Conservation (phyloP, 73 alveolate genomes). For the Paraurostyla sp. region DNA sequence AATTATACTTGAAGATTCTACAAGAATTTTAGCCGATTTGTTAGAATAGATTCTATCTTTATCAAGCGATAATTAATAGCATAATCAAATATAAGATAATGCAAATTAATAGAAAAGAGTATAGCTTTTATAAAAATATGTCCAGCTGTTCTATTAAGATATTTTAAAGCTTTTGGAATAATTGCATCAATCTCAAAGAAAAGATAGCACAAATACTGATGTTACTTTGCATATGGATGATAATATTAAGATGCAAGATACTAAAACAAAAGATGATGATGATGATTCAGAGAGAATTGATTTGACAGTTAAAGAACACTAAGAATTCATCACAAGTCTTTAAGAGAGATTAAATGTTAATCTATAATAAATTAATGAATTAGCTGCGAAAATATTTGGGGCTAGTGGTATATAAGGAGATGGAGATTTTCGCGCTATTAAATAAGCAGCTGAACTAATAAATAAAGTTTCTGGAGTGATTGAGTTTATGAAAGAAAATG, state of each 20-base stretch:
- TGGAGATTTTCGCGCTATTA: background rate
- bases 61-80: background rate
- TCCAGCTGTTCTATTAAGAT: conserved; percentile 4
- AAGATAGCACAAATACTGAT: conserved; percentile 22
- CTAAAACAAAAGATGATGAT: background rate
- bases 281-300: conserved; percentile 12
- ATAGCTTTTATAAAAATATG: background rate
- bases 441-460: conserved; percentile 26
- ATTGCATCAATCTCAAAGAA: conserved; percentile 18
- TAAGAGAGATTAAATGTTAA: background rate
- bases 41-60: too few species aligned
- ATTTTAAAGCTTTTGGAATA: background rate
- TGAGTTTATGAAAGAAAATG: background rate
- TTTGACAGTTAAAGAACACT: conserved; percentile 13
- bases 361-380: background rate
- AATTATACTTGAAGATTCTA: too few species aligned
- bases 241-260: background rate
- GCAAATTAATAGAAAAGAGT: conserved; percentile 3
- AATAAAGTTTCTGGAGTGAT: background rate
- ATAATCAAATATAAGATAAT: too few species aligned
- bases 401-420: background rate
- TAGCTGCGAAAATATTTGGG: background rate
- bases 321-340: background rate
- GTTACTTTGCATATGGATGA: conserved; percentile 23
- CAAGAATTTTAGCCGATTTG: too few species aligned